Conservation (phyloP, 2,329 filamentous ascomycete genomes). For the Diaporthe helianthi region DNA sequence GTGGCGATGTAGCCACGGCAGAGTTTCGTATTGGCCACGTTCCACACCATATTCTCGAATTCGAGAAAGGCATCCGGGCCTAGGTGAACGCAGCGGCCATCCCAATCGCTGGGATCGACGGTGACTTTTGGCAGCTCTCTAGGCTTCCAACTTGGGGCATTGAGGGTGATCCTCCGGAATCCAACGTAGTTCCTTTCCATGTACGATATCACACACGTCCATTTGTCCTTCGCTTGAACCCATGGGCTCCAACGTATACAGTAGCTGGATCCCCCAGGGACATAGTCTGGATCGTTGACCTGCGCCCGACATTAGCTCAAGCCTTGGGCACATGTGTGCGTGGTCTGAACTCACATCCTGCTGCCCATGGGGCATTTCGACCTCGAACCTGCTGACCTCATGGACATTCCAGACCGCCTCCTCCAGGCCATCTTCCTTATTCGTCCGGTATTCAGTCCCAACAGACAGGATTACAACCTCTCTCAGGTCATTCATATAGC, state of each 20-base stretch:
- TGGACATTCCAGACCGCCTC: slow-evolving; percentile 54
- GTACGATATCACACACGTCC: slow-evolving; percentile 57
- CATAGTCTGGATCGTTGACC: slow-evolving; percentile 54
- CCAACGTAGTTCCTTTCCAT: slow-evolving; percentile 60
- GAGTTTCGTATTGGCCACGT: slow-evolving; percentile 45
- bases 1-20: slow-evolving; percentile 63
- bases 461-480: slow-evolving; percentile 61
- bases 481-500: slow-evolving; percentile 58
- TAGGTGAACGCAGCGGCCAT: slow-evolving; percentile 58
- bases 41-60: slow-evolving; percentile 62
- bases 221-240: slow-evolving; percentile 46
- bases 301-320: background rate
- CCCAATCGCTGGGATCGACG: slow-evolving; percentile 50
- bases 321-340: background rate
- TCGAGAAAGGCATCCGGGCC: slow-evolving; percentile 60
- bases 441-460: slow-evolving; percentile 45
- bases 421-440: slow-evolving; percentile 35
- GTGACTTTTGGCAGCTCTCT: slow-evolving; percentile 45
- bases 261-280: slow-evolving; percentile 56
- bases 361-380: slow-evolving; percentile 52
- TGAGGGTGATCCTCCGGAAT: slow-evolving; percentile 58
- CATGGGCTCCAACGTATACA: slow-evolving; percentile 63
- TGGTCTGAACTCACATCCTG: slow-evolving; percentile 41
- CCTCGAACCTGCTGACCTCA: slow-evolving; percentile 58
- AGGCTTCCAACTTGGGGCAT: slow-evolving; percentile 44